phyloP scores from a whole-genome alignment of 306 rosid genomes.

The Cyclanthera cordifolia region DNA sequence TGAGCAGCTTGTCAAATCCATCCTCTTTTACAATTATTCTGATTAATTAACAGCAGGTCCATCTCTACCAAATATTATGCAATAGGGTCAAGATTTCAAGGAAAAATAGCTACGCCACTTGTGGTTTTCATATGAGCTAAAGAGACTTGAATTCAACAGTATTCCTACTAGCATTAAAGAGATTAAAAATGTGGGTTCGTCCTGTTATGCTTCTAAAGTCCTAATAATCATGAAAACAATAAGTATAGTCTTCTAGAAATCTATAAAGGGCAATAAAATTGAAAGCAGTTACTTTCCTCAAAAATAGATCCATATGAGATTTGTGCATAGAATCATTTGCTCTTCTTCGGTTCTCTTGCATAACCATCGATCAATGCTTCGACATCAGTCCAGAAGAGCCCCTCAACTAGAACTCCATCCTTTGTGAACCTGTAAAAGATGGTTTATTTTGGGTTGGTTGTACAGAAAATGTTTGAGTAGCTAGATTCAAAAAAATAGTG shows the following conservation, averaged over 20 bases:
- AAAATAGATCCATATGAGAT: not conserved
- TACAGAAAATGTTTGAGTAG: not conserved
- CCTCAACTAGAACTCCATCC: conserved; percentile 48
- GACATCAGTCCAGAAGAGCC: conserved; percentile 48
- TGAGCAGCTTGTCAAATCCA: no score
- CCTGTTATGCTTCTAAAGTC: not conserved
- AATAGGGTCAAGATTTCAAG: not conserved
- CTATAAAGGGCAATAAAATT: not conserved
- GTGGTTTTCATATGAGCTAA: not conserved
- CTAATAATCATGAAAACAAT: conserved; percentile 4
- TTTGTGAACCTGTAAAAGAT: conserved; percentile 38
- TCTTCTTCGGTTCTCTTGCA: conserved; percentile 38
- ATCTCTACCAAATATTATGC: not conserved
- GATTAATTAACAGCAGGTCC: not conserved
- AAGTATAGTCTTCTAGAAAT: not conserved
- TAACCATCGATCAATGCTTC: conserved; percentile 29
- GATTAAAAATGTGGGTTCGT: not conserved
- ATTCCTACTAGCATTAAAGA: not conserved
- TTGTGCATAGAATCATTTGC: conserved; percentile 21
- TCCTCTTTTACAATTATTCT: not conserved
- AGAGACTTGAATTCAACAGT: not conserved
- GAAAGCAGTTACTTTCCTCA: conserved; percentile 2
- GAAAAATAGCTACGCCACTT: not conserved
- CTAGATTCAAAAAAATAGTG: not conserved
- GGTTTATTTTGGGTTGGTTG: not conserved